Base-by-base conservation (phyloP, 805 yeast genomes). In the Candida stauntonica region DNA sequence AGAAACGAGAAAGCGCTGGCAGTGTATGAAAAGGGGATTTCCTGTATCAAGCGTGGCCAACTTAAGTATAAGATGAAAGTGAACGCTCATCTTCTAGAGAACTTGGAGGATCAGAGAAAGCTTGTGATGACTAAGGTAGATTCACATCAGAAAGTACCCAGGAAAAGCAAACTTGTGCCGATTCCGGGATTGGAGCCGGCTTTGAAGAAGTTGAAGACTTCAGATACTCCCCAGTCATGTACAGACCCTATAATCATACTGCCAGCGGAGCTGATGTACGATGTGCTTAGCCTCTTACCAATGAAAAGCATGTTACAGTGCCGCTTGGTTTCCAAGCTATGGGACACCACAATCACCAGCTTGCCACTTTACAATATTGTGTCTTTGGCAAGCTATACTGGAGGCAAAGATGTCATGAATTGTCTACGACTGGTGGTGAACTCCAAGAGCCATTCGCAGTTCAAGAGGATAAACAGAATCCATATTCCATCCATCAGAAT, bases 341-440 rank as follows among this genome's bases (percentile, higher is more conserved):
- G 60, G 60, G 28, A 48, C n/a, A 15, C 21, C 2, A 14, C 34
- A 4, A 33, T 54, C 1, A 29, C 42, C 1, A 23, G 27, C 7
- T 33, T 51, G 9, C 41, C 54, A 5, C 28, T 54, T 8, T 52
- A 39, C 31, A 43, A 50, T 20, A 26, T 36, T 11, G 26, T 55
- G 12, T 26, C 23, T 1, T 29, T 55, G 26, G 23, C 38, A 3
- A 29, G 42, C 11, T 35, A 49, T 23, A 18, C 38, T 4, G 39
- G 47, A 2, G 8, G 38, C 1, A 46, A 33, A 23, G 55, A 54
- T 23, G 32, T 55, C 1, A 28, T 38, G 3, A 45, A 31, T 28
- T 54, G 57, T 31, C 40, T 45, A 14, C 27, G 42, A 5, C 17
- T 44, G 17, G 39, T 52, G 2, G 15, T 30, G 7, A 31, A 26